These are phyloP conservation scores for Raphanus sativus DNA, from an alignment of 345 rosid genomes.

Conservation along the genomic window DNA sequence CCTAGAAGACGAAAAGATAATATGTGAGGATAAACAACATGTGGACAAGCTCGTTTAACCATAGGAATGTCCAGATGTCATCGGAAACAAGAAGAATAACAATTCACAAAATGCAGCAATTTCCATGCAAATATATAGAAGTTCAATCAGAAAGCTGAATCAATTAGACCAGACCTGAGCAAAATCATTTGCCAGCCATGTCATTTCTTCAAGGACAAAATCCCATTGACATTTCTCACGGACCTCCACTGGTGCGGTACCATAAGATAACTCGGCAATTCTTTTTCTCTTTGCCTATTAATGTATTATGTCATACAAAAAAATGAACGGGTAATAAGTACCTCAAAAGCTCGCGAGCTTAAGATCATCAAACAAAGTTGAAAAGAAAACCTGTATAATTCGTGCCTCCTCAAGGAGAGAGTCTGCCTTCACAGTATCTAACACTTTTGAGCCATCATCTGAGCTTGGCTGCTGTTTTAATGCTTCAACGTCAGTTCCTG, in stretches of 20 bases:
- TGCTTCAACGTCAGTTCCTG: constrained; percentile 35
- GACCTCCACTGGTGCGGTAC: constrained; percentile 47
- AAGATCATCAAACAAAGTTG: constrained; percentile 29
- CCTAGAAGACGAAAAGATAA: constrained; percentile 49
- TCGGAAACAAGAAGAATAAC: not conserved
- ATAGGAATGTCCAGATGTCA: constrained; percentile 1
- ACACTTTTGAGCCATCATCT: constrained; percentile 41
- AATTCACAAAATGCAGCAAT: constrained; percentile 28
- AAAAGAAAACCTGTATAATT: constrained; percentile 65
- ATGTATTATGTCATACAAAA: constrained; percentile 29
- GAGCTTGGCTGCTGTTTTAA: constrained; percentile 50
- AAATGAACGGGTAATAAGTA: constrained; percentile 20
- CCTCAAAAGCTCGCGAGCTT: constrained; percentile 22
- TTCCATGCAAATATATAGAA: constrained; percentile 17
- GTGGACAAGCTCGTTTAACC: constrained; percentile 4
- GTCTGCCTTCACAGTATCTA: constrained; percentile 71
- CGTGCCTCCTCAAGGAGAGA: constrained; percentile 90
- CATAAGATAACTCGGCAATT: constrained; percentile 79
- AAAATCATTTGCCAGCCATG: constrained; percentile 98
- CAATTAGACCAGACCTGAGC: constrained; percentile 66
- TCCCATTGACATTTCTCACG: constrained; percentile 80
- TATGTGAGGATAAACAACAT: not conserved
- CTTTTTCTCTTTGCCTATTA: constrained; percentile 86
- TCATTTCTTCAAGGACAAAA: constrained; percentile 98
- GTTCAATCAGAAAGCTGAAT: constrained; percentile 13